Evolutionary conservation across 352 stramenopile species (phyloP).

Genomic region (Phytophthora cryptogea): DNA sequence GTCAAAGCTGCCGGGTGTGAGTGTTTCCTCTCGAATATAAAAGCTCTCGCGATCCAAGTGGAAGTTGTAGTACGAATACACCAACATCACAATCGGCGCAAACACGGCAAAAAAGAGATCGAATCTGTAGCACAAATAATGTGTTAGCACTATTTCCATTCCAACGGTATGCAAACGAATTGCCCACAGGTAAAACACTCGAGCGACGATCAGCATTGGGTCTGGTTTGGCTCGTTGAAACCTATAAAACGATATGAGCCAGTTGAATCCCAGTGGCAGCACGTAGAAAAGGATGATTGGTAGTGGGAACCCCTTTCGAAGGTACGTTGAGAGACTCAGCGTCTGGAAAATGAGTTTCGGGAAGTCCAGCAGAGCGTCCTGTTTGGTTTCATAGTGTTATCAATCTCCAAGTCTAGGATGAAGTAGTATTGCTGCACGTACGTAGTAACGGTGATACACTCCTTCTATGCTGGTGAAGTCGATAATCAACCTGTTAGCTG

Average conservation of each 20-base stretch:
- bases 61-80: slow-evolving; percentile 48
- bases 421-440: slow-evolving; percentile 24
- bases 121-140: slow-evolving; percentile 22
- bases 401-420: neutral
- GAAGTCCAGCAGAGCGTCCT: slow-evolving; percentile 39
- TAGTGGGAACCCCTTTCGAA: slow-evolving; percentile 48
- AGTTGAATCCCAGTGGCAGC: slow-evolving; percentile 44
- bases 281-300: slow-evolving; percentile 47
- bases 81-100: slow-evolving; percentile 47
- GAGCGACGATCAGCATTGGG: slow-evolving; percentile 32
- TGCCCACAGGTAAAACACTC: slow-evolving; percentile 48
- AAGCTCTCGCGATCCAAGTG: slow-evolving; percentile 41
- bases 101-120: slow-evolving; percentile 62
- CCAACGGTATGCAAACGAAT: neutral
- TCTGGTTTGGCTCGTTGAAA: slow-evolving; percentile 48
- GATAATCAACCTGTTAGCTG: slow-evolving; percentile 23
- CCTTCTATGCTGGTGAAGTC: slow-evolving; percentile 46
- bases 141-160: neutral
- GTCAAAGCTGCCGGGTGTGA: slow-evolving; percentile 39
- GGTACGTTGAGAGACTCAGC: slow-evolving; percentile 38
- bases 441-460: slow-evolving; percentile 45
- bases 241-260: slow-evolving; percentile 52
- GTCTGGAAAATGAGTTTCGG: slow-evolving; percentile 55
- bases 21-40: slow-evolving; percentile 29
- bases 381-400: neutral